Evolutionary conservation across 2,329 filamentous ascomycete genomes (phyloP), one percentile per base, ranked within the genome.

Genomic region (Biscogniauxia marginata): DNA sequence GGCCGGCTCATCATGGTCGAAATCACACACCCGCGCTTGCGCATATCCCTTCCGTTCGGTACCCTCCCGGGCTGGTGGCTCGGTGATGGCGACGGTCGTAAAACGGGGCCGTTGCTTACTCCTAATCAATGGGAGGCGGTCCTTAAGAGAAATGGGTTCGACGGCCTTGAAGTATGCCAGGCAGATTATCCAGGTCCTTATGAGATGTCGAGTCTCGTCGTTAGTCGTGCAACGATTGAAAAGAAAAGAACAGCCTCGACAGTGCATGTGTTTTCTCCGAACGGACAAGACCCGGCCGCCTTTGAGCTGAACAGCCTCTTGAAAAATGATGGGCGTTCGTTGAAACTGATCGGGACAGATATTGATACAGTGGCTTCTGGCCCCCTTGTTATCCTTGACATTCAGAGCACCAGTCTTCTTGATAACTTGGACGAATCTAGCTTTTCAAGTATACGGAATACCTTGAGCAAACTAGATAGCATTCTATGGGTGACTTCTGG

Each of bases 1-100:
- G 66, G 66, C 0, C 49, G 39, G 7, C 53, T 60, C 3, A 44
- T 57, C 21, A 16, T 57, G 20, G 34, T 57, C 25, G 55, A 57
- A 24, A 39, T 52, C 20, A 54, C 46, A n/a, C 18, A 46, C 16
- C 52, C 49, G 4, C 39, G 44, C 4, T 20, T 44, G 3, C 25
- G 49, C 20, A 20, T 46, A 13, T 45, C 47, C 9, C 45, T 53
- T 7, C 49, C 49, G 18, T 53, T 53, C 13, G 50, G 50, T 25
- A 22, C 34, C 9, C 22, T 58, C 4, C 46, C 49, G 1, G 56
- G 56, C 5, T 58, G 56, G 56, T 60, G 58, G 58, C 50, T 56
- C 19, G 50, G 47, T 9, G 44, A 46, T 9, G 47, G 51, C 13
- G 50, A 57, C 13, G 48, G 47, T 3, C 52, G 55, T 4, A 24